Conservation (phyloP, 2,329 filamentous ascomycete genomes). For the Calonectria leucothoes region DNA sequence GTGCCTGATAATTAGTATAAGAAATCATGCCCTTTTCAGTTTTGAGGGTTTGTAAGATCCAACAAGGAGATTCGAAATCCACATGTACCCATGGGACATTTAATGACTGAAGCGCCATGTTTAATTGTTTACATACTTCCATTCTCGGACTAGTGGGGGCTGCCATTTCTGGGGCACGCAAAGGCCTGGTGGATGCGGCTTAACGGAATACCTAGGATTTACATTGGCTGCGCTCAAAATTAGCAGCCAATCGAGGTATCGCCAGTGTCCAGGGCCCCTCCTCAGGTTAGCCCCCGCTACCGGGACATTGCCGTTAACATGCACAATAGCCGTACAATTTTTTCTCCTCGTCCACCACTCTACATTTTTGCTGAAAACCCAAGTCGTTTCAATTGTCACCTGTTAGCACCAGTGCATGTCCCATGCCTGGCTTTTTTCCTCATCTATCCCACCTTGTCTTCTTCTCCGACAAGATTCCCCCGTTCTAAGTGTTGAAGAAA, state of each 20-base stretch:
- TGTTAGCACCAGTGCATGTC: conserved; percentile 39
- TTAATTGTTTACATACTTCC: conserved; percentile 47
- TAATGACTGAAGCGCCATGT: conserved; percentile 8
- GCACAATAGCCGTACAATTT: conserved; percentile 43
- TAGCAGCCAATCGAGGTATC: conserved; percentile 24
- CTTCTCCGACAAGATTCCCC: conserved; percentile 28
- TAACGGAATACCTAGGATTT: conserved; percentile 26
- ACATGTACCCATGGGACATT: not conserved
- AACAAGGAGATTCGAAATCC: too few species aligned
- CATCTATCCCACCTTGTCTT: conserved; percentile 19
- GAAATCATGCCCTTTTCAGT: not conserved
- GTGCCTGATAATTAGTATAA: not conserved
- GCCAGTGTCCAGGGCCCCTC: conserved; percentile 26
- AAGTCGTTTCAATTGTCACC: conserved; percentile 39
- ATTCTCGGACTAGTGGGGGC: conserved; percentile 39
- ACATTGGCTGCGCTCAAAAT: conserved; percentile 19
- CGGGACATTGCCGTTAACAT: conserved; percentile 43
- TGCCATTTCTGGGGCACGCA: conserved; percentile 19
- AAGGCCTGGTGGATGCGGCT: conserved; percentile 27
- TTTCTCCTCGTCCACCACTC: conserved; percentile 40
- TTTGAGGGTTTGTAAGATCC: not conserved
- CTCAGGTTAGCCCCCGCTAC: conserved; percentile 25
- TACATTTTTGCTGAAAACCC: conserved; percentile 34
- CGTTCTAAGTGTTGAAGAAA: conserved; percentile 35
- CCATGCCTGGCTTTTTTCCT: conserved; percentile 41